phyloP scores from a whole-genome alignment of 139 green algal species.

The Ulvella scutata region DNA sequence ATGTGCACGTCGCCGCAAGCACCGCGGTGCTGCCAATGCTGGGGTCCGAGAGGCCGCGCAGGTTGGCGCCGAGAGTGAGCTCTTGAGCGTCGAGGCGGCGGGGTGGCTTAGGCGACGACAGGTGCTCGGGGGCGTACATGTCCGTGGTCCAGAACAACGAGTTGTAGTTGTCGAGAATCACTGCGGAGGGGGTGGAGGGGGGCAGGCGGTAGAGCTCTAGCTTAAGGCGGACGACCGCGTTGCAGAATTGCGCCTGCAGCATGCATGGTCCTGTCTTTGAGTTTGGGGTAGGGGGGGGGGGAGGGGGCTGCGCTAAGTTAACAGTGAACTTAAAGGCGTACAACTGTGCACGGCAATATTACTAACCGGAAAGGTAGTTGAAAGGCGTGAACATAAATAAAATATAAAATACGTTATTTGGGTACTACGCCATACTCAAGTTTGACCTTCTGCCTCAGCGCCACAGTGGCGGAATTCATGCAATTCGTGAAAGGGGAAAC shows the following conservation, averaged over 20 bases:
- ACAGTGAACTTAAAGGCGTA: too few species aligned
- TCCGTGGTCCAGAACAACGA: not conserved
- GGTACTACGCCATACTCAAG: too few species aligned
- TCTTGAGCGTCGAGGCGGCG: not conserved
- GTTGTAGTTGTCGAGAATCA: conserved; percentile 4
- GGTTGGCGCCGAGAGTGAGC: not conserved
- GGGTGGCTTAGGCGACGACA: not conserved
- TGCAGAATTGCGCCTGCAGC: not conserved
- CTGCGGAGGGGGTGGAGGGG: not conserved
- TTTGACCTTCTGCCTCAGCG: too few species aligned
- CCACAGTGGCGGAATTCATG: too few species aligned
- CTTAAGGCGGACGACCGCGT: not conserved
- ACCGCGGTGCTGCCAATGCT: not conserved
- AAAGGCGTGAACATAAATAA: too few species aligned
- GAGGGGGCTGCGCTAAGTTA: too few species aligned
- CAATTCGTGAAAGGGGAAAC: too few species aligned
- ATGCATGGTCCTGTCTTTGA: too few species aligned
- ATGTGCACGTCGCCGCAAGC: not conserved
- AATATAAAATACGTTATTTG: too few species aligned
- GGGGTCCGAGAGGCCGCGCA: not conserved
- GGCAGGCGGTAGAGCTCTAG: not conserved
- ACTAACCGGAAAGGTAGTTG: too few species aligned
- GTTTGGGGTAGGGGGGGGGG: too few species aligned
- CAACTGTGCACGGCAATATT: too few species aligned
- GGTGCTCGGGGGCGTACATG: not conserved